Base-by-base conservation (phyloP, 192 early-diverging fungal genomes). In the Backusella tuberculispora region DNA sequence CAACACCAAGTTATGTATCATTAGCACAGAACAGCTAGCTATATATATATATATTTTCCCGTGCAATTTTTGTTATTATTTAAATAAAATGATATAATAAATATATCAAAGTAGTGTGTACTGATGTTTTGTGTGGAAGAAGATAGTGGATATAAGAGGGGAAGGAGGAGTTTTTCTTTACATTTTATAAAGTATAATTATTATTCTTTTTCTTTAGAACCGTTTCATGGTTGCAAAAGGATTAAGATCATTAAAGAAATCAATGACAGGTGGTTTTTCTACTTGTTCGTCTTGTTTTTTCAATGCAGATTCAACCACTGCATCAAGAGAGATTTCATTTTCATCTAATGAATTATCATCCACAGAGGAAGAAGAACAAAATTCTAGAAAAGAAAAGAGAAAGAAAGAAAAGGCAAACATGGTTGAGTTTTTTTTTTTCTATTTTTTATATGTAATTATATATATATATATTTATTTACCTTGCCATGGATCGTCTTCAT, bases 1-100 rank as follows among this genome's bases (percentile, higher is more conserved):
- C 93, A 46, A 89, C 87, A 43, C 95, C 95, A 21, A 84, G 87
- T 9, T 98, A 98, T 78, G 83, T 92, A 24, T 84, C 90, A 15
- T 77, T 91, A 13, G 81, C 88, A 67, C 89, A 90, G 73, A 84
- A 72, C 12, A 76, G 63, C 21, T 83, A 67, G 75, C n/a, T n/a
- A n/a, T n/a, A n/a, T n/a, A n/a, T n/a, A n/a, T n/a, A n/a, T n/a
- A n/a, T n/a, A n/a, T 34, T 34, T 34, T 34, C 29, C 2, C n/a
- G 7, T 17, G 21, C 15, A 53, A 21, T 53, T 53, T 53, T 21
- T 53, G 17, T 53, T 53, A 19, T 17, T 53, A 53, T 34, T 34
- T 34, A 34, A 53, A 2, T 53, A 53, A 53, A 17, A 53, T 21
- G 7, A 53, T 21, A 53, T 3, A 19, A 53, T 15, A n/a, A 19